A percentile compares a stretch with the other conserved stretches of the same genome.
These are phyloP conservation scores for Lentinus polychrous DNA, from an alignment of 1,284 basidiomycete species.

Conservation along the genomic window DNA sequence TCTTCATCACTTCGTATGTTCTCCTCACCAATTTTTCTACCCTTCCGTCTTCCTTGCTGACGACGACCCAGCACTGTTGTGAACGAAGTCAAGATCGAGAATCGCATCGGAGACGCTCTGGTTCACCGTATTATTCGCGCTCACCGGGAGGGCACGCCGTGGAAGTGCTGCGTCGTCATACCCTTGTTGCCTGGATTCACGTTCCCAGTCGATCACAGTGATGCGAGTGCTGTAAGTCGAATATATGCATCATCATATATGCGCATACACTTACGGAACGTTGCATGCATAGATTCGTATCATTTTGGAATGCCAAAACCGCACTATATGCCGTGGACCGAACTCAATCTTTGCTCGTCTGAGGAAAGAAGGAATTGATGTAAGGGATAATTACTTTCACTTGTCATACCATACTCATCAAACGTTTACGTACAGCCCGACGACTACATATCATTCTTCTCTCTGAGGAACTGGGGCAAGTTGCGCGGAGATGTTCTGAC, in stretches of 20 bases:
- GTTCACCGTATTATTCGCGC: conserved; percentile 90
- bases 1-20: conserved; percentile 90
- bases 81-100: conserved; percentile 85
- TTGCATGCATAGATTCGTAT: conserved; percentile 65
- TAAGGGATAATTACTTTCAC: conserved; percentile 29
- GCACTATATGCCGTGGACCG: conserved; percentile 84
- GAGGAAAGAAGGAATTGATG: conserved; percentile 84
- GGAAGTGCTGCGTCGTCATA: conserved; percentile 93
- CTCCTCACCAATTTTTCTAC: background rate
- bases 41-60: background rate
- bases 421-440: conserved; percentile 59
- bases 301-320: conserved; percentile 91
- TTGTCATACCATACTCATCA: conserved; percentile 6
- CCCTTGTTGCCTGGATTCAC: conserved; percentile 93
- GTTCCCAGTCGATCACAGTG: conserved; percentile 87
- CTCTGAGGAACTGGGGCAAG: conserved; percentile 91
- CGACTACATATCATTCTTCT: conserved; percentile 91
- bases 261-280: background rate
- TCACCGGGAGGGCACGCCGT: conserved; percentile 73
- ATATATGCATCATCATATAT: conserved; percentile 1
- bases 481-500: conserved; percentile 80
- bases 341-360: conserved; percentile 90
- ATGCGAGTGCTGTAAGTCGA: conserved; percentile 82
- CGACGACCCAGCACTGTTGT: conserved; percentile 61
- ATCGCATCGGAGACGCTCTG: conserved; percentile 91